Percentiles rank a stretch among this genome's conserved stretches.
Evolutionary conservation across 164 flowering plant genomes (phyloP).

Genomic region (Magnolia kwangsiensis): DNA sequence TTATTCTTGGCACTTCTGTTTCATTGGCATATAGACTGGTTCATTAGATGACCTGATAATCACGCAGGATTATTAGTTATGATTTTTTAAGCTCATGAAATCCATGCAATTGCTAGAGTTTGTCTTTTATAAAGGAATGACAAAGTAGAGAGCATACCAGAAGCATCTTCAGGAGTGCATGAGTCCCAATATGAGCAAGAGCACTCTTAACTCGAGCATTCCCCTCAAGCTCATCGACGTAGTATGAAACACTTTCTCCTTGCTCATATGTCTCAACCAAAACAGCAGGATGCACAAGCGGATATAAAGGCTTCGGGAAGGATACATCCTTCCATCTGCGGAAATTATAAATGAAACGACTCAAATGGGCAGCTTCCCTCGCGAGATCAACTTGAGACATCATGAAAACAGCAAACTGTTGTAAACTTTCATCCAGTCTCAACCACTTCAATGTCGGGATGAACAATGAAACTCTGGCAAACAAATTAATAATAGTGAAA

Average conservation of each 20-base stretch:
- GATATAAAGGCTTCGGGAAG: slow-evolving; percentile 82
- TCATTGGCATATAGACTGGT: no score
- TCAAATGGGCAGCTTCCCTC: slow-evolving; percentile 91
- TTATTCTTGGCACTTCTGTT: no score
- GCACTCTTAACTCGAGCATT: slow-evolving; percentile 58
- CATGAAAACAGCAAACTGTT: slow-evolving; percentile 92
- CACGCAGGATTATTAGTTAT: not conserved
- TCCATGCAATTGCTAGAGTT: not conserved
- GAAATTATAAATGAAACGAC: slow-evolving; percentile 81
- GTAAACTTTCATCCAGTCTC: slow-evolving; percentile 85
- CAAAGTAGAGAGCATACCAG: slow-evolving; percentile 42
- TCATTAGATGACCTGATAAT: not conserved
- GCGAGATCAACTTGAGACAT: slow-evolving; percentile 93
- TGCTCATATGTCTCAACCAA: slow-evolving; percentile 81
- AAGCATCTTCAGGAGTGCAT: slow-evolving; percentile 91
- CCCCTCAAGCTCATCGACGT: slow-evolving; percentile 68
- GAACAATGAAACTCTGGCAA: slow-evolving; percentile 54
- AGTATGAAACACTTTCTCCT: slow-evolving; percentile 74
- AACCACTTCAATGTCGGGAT: slow-evolving; percentile 75
- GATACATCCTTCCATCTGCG: slow-evolving; percentile 84
- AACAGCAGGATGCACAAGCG: slow-evolving; percentile 89
- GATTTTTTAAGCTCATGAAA: not conserved
- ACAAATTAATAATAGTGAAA: slow-evolving; percentile 61
- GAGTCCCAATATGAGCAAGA: slow-evolving; percentile 83
- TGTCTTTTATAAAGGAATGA: not conserved